Base-by-base conservation (phyloP, 345 rosid genomes). In the Abelmoschus esculentus region DNA sequence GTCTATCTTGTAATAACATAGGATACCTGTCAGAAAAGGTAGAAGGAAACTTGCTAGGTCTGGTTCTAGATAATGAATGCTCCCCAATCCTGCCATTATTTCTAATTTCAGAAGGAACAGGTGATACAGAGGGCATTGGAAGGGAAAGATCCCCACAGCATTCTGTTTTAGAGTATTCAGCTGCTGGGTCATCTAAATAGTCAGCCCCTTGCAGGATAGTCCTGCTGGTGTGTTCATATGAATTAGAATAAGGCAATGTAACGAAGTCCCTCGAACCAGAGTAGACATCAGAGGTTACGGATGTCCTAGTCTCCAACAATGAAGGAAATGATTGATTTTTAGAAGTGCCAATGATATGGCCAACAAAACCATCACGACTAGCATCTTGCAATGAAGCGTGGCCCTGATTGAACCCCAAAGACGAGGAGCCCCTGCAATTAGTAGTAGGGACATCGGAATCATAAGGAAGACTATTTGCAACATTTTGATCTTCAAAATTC, bases 41-140 rank as follows among this genome's bases (percentile, higher is more conserved):
- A 78, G 80, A 80, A 74, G 80, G 81, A 73, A 28, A 61, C 60
- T 71, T 70, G 64, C 53, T 73, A 9, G 40, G 72, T 49, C 62
- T 67, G 26, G 64, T 15, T 67, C 80, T 71, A 70, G 44, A 66
- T 18, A 71, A 36, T 29, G 42, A 31, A 40, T 59, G 73, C 84
- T 74, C 72, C 67, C n/a, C 52, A 40, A 40, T 52, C 49, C 42
- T 61, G 65, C 47, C 47, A 32, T 70, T 62, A 53, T 73, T 68
- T 57, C 73, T 61, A 66, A 32, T 26, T 19, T 34, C 69, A 52
- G 55, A 42, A 66, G 69, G n/a, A 63, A 26, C 4, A 18, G 47
- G 44, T 66, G 60, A 71, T 63, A 71, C 76, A 65, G 72, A 58
- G 49, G 77, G 78, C 53, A 47, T 7, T 18, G 17, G 79, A 71